Base-by-base conservation (phyloP, 2,329 filamentous ascomycete species). In the Nothopassalora personata region DNA sequence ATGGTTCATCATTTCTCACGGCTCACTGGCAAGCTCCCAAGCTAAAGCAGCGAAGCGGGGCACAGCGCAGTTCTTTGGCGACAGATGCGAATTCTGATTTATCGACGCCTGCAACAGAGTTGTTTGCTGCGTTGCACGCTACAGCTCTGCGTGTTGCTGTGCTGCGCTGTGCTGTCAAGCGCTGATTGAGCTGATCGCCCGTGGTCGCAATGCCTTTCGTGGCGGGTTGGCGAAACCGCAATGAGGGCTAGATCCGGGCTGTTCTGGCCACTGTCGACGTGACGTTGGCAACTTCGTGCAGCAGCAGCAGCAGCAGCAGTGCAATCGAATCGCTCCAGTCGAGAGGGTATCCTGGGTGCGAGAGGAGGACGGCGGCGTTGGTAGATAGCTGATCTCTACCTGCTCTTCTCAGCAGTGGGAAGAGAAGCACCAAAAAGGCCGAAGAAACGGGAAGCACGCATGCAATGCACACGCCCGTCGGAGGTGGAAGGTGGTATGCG, bases 1-100 rank as follows among this genome's bases (percentile, higher is more conserved):
- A 58, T 61, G 65, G 53, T 67, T 64, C 65, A 66, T 71, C 60
- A 60, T 68, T 59, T 56, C 53, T 53, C 46, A 49, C 47, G 48
- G 56, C 54, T 52, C 53, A 57, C 54, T 54, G 48, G 56, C 61
- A 56, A 59, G 61, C 62, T 61, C 59, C 63, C 60, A 65, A 67
- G 65, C 65, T 68, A 67, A 59, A 60, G 65, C 66, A 66, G 54
- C 56, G 54, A 65, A 67, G 64, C 64, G 67, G 66, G 66, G 66
- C 62, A 47, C 30, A 15, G 50, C 49, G n/a, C 49, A 34, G 54
- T 49, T 27, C 34, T 36, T 51, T 50, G 57, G 39, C 54, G 43
- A 51, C 15, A 6, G 43, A 31, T 27, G 13, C 23, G 53, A 47
- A 27, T 47, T 54, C 34, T 54, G 36, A 54, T 46, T 46, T 54